Conservation (phyloP, 495 filamentous ascomycete genomes). For the Penicillium taxi region DNA sequence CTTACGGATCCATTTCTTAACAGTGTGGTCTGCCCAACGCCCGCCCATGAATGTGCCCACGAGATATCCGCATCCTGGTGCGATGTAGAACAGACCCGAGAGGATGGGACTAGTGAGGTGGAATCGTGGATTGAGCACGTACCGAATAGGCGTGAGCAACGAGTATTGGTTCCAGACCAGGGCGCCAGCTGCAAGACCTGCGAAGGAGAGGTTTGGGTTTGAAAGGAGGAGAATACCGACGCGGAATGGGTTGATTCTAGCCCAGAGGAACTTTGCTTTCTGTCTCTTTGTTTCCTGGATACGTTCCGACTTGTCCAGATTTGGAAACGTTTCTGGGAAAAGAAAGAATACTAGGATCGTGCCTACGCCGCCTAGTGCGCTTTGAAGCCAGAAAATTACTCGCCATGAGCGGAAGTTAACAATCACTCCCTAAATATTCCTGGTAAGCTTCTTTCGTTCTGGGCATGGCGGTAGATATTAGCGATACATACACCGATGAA, state of each 20-base stretch:
- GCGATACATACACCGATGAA: conserved; percentile 43
- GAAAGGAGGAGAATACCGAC: conserved; percentile 48
- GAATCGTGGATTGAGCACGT: conserved; percentile 67
- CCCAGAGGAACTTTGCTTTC: conserved; percentile 46
- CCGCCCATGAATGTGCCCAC: conserved; percentile 64
- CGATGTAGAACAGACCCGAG: conserved; percentile 64
- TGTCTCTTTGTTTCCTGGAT: conserved; percentile 36
- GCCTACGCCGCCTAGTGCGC: conserved; percentile 51
- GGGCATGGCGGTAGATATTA: neutral
- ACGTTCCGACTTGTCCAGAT: conserved; percentile 48
- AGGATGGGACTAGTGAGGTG: conserved; percentile 57
- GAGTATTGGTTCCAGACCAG: conserved; percentile 70
- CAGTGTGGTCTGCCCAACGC: conserved; percentile 58
- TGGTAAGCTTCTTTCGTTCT: neutral
- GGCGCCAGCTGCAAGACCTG: conserved; percentile 50
- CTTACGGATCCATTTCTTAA: conserved; percentile 54
- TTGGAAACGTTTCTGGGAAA: conserved; percentile 62
- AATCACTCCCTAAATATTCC: conserved; percentile 47
- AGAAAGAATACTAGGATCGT: conserved; percentile 54
- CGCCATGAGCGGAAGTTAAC: conserved; percentile 63
- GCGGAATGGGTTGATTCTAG: conserved; percentile 54
- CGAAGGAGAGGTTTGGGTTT: conserved; percentile 60
- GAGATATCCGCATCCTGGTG: conserved; percentile 63
- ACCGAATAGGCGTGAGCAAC: conserved; percentile 65
- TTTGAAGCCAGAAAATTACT: conserved; percentile 66